Base-by-base conservation (phyloP, 2,329 filamentous ascomycete genomes). In the Monilinia polystroma region DNA sequence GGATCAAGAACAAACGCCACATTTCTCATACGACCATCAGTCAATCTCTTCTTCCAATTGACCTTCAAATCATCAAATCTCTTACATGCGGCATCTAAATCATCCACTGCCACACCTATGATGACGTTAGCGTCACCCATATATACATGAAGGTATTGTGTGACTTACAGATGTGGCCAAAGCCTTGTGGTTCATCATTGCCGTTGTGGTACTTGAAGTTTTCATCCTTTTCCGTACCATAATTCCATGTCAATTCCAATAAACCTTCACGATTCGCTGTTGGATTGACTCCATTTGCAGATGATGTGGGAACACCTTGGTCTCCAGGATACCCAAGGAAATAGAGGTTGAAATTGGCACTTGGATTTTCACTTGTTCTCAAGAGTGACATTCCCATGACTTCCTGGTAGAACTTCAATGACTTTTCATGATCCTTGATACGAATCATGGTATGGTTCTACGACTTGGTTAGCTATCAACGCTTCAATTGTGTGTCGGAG, bases 381-480 rank as follows among this genome's bases (percentile, higher is more conserved):
- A 94, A 81, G 47, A 96, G 83, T 32, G 84, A 85, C 95, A 98
- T 97, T 68, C 95, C 95, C 79, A 98, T 83, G 38, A 91, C 84
- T 8, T 97, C 92, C 78, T 94, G 85, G 80, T 94, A 94, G 77
- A 91, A 94, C 75, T 88, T 87, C 75, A 93, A 81, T 18, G 88
- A 91, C 78, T 86, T 87, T 76, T 91, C 84, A 32, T 84, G 82
- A 72, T 91, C 87, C 81, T 97, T 98, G 80, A 98, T 90, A 41
- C 95, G 91, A 73, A 99, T 86, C 95, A 98, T 98, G 66, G 91
- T 93, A 80, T 95, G 91, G 80, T 95, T 93, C 87, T 90, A 68
- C 68, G 26, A 47, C 16, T 29, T 6, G 11, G 35, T 32, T 12
- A 45, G 18, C 16, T 29, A 23, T 45, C 4, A 23, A 14, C 16